Percentiles rank a stretch among this genome's conserved stretches.
These are phyloP conservation scores for Claviceps sp. DNA, from an alignment of 2,329 filamentous ascomycete species.

Conservation along the genomic window DNA sequence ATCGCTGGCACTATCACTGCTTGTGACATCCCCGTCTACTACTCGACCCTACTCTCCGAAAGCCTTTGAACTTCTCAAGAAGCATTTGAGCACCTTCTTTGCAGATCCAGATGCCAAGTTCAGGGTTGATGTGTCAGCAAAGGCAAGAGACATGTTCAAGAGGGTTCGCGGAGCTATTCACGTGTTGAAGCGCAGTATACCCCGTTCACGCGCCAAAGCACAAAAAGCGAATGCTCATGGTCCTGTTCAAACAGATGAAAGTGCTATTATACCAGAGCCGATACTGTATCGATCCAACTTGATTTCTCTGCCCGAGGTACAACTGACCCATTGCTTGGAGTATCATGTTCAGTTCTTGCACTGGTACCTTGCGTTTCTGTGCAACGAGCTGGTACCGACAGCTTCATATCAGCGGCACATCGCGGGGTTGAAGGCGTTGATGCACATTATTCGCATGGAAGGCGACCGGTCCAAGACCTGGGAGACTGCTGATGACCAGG, in stretches of 20 bases:
- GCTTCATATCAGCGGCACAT: constrained; percentile 86
- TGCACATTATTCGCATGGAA: constrained; percentile 54
- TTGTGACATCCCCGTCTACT: constrained; percentile 62
- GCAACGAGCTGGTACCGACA: constrained; percentile 61
- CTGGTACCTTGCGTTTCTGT: constrained; percentile 63
- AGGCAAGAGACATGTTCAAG: constrained; percentile 63
- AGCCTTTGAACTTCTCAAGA: constrained; percentile 48
- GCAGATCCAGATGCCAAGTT: constrained; percentile 79
- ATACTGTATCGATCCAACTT: constrained; percentile 26
- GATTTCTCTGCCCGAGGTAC: constrained; percentile 23
- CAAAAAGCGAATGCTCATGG: constrained; percentile 17
- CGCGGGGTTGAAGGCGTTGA: constrained; percentile 59
- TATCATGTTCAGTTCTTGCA: constrained; percentile 51
- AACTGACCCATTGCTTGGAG: constrained; percentile 25
- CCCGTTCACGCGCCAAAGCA: constrained; percentile 20
- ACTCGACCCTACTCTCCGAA: constrained; percentile 56
- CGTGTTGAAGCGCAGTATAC: constrained; percentile 34
- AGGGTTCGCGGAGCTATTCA: constrained; percentile 56
- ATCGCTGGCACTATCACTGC: constrained; percentile 66
- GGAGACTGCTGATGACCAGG: constrained; percentile 25
- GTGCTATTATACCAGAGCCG: constrained; percentile 12
- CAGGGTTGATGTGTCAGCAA: constrained; percentile 64
- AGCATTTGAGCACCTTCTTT: constrained; percentile 57
- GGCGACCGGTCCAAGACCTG: constrained; percentile 37
- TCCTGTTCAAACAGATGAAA: background rate